Evolutionary conservation across 139 green algal species (phyloP), one percentile per base, ranked within the genome.

Genomic region (Tetradesmus obliquus): DNA sequence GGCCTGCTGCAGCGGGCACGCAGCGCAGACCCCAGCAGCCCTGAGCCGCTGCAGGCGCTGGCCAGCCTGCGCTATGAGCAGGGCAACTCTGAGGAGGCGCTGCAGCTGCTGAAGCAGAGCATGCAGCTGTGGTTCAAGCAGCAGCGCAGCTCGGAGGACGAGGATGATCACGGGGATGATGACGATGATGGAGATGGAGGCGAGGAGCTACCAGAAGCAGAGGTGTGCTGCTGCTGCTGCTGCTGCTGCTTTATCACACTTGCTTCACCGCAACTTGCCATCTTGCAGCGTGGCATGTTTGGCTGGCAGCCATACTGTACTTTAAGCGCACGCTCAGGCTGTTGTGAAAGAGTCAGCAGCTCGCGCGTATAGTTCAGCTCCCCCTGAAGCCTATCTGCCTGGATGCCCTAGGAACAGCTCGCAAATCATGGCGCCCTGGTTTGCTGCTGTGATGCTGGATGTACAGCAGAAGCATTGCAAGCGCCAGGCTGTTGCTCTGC

Each of bases 31-130:
- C 86, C 90, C 13, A 53, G 3, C 71, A 97, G 93, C 86, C 96
- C 96, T n/a, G 96, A 98, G 93, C 97, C 96, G 17, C 74, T 96
- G 66, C 94, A 97, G 92, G 92, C 92, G 20, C 90, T 97, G 24
- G 95, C 95, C 60, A 96, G 92, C 80, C 85, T 99, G 89, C 91
- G 93, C 7, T 91, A 93, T 53, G 91, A 96, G 87, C 94, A 96
- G 84, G 95, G 94, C 1, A 88, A 93, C 45, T 74, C 92, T 0
- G 96, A 97, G 2, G 95, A 97, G 85, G 97, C 97, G 45, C 91
- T 98, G 69, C 81, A 80, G 2, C 24, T 93, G 76, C 94, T 99
- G 60, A 88, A 90, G n/a, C 79, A 95, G 83, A 97, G 94, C 72
- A 96, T 99, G 93, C 72, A 86, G 20, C 89, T 96, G n/a, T 98